Conservation (phyloP, 192 early-diverging fungal species). For the Podila epicladia region DNA sequence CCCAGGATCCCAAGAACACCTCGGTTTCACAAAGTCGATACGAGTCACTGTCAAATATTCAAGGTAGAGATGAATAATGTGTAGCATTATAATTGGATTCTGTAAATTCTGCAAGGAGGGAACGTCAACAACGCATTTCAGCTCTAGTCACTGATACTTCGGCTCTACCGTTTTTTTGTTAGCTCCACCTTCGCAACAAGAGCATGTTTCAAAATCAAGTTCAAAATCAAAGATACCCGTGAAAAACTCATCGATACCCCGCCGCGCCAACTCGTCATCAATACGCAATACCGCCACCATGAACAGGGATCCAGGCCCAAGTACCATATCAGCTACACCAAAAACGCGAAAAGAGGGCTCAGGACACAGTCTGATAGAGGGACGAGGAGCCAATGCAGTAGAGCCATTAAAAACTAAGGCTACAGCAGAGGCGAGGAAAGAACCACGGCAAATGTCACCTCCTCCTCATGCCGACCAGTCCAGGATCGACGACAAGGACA, state of each 20-base stretch:
- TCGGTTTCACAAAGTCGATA: background rate
- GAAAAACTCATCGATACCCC: background rate
- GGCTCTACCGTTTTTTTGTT: too few relatives aligned
- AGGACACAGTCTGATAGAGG: too few relatives aligned
- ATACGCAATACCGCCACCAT: background rate
- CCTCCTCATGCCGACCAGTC: too few relatives aligned
- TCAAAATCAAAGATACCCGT: constrained; percentile 81
- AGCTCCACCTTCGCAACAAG: background rate
- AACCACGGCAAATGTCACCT: too few relatives aligned
- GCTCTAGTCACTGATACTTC: too few relatives aligned
- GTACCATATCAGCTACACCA: background rate
- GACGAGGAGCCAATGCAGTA: too few relatives aligned
- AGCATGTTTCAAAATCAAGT: background rate
- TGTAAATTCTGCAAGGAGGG: background rate
- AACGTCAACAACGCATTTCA: background rate
- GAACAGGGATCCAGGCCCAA: background rate
- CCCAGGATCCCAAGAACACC: background rate
- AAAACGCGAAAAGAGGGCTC: background rate
- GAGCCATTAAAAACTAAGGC: too few relatives aligned
- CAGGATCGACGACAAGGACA: too few relatives aligned
- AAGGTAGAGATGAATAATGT: background rate
- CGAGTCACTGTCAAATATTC: background rate
- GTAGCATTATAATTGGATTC: background rate
- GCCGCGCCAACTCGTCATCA: background rate
- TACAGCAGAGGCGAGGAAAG: too few relatives aligned